Evolutionary conservation across 2,329 filamentous ascomycete genomes (phyloP).

Genomic region (Chlorencoelia australis): DNA sequence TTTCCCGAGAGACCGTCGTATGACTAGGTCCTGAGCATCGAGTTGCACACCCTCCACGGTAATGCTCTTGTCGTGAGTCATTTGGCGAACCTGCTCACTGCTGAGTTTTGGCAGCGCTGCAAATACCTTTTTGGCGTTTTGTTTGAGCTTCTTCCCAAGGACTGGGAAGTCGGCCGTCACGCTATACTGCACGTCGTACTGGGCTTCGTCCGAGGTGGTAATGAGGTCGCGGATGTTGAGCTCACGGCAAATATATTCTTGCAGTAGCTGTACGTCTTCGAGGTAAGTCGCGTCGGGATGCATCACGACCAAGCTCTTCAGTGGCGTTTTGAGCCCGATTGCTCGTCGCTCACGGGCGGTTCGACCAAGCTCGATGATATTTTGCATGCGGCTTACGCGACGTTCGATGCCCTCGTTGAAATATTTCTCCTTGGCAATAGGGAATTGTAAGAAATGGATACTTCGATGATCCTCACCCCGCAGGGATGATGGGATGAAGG

Average conservation of each 20-base stretch:
- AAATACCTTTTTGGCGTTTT: conserved; percentile 84
- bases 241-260: conserved; percentile 85
- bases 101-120: conserved; percentile 74
- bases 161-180: conserved; percentile 88
- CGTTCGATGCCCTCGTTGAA: conserved; percentile 83
- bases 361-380: conserved; percentile 83
- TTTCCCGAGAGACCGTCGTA: conserved; percentile 70
- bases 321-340: conserved; percentile 79
- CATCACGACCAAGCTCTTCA: conserved; percentile 83
- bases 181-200: conserved; percentile 87
- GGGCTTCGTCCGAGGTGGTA: conserved; percentile 75
- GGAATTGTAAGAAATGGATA: conserved; percentile 88
- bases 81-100: conserved; percentile 72
- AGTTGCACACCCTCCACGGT: conserved; percentile 79
- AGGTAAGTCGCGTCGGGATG: conserved; percentile 76
- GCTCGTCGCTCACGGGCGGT: conserved; percentile 76
- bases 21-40: conserved; percentile 70
- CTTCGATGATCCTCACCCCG: conserved; percentile 66
- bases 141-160: conserved; percentile 94
- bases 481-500: conserved; percentile 66
- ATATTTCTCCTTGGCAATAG: conserved; percentile 76
- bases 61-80: conserved; percentile 63
- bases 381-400: conserved; percentile 83
- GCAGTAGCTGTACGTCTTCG: conserved; percentile 73
- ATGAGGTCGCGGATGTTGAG: conserved; percentile 82